Evolutionary conservation across 2,329 filamentous ascomycete species (phyloP), one percentile per base, ranked within the genome.

Genomic region (Hansfordia pulvinata): DNA sequence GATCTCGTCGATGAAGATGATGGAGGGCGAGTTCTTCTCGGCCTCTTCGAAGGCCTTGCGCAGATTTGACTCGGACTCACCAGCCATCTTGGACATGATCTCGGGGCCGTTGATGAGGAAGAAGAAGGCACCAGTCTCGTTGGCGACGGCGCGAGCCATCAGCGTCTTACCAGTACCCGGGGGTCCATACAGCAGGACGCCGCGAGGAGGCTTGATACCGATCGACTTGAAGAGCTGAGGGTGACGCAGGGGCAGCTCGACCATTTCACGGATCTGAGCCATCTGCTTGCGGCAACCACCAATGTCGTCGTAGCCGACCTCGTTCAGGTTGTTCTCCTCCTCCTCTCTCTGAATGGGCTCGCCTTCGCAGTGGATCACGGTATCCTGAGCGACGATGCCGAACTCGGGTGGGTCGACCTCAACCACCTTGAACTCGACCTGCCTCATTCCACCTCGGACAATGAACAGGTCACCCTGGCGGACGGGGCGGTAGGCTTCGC

Each of bases 51-150:
- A 98, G n/a, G 90, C 90, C 63, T 96, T 96, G 46, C 90, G 80
- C 41, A 98, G 60, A 56, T 96, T 96, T 33, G 88, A 96, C 58
- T 96, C 90, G 32, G 90, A 96, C 60, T 98, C 90, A 72, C 90
- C 90, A 33, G 90, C 90, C 90, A 96, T 96, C 74, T 96, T 96
- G 32, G 88, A 94, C 90, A 98, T 96, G 64, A 98, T 96, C 56
- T 96, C 90, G 27, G 90, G 90, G 38, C 90, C 88, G 60, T 96
- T 96, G 72, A 98, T 96, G 37, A 96, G 62, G 75, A 98, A 96
- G 66, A 98, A 98, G 67, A 96, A 96, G 25, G 88, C 88, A 46
- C 90, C 90, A 18, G 90, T 96, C 68, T 96, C 90, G 61, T 96
- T 96, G 58, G 90, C 90, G 30, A 98, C 90, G 37, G 90, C 90